Percentiles rank a stretch among this genome's conserved stretches.
These are phyloP conservation scores for Scedosporium boydii DNA, from an alignment of 2,329 filamentous ascomycete species.

Conservation along the genomic window DNA sequence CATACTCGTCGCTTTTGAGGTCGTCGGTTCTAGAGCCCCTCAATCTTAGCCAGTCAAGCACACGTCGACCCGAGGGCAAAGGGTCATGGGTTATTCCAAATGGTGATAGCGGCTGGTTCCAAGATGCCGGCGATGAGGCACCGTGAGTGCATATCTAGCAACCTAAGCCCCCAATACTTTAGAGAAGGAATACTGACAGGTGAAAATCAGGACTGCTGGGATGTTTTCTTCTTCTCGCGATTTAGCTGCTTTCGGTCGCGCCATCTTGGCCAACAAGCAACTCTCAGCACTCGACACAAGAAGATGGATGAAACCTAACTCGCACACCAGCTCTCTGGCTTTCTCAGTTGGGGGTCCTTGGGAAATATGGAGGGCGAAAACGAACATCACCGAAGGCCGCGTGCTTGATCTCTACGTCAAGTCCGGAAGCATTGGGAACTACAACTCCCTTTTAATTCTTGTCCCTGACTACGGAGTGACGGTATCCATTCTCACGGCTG, in stretches of 20 bases:
- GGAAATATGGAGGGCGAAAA: conserved; percentile 23
- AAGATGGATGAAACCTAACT: conserved; percentile 12
- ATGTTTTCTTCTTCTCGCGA: too few relatives aligned
- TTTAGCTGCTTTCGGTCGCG: background rate
- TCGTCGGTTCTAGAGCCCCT: conserved; percentile 7
- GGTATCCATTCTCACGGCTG: conserved; percentile 8
- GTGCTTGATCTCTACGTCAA: conserved; percentile 24
- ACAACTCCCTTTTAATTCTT: conserved; percentile 19
- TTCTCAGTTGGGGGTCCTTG: conserved; percentile 23
- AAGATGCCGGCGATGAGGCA: conserved; percentile 8
- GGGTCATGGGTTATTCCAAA: conserved; percentile 8
- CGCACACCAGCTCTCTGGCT: conserved; percentile 7
- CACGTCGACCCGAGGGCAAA: background rate
- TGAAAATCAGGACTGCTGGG: too few relatives aligned
- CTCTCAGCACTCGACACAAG: background rate
- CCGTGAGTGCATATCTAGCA: conserved; percentile 6
- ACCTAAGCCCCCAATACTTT: too few relatives aligned
- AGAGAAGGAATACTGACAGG: too few relatives aligned
- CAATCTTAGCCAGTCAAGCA: conserved; percentile 6
- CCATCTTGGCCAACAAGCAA: background rate
- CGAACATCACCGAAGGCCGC: conserved; percentile 18
- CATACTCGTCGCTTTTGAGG: conserved; percentile 8
- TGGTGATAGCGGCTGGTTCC: conserved; percentile 7
- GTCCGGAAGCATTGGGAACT: conserved; percentile 20
- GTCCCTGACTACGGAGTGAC: conserved; percentile 23